These are phyloP conservation scores for Phytophthora megakarya DNA, from an alignment of 352 stramenopile species.

Conservation along the genomic window DNA sequence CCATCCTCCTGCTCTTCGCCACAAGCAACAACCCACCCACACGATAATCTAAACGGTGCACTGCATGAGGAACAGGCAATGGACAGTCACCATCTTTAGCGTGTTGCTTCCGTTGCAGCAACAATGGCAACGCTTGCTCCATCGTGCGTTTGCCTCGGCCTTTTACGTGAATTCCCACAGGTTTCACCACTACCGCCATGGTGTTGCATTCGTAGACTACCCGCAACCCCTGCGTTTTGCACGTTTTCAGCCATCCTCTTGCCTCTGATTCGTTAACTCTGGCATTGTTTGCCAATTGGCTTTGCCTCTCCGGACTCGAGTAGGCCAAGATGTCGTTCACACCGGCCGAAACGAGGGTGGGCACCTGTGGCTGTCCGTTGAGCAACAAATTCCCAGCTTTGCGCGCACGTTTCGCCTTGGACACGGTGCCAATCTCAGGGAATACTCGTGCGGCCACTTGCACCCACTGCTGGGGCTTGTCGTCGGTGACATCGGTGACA, in stretches of 20 bases:
- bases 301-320: slow-evolving; percentile 13
- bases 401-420: slow-evolving; percentile 68
- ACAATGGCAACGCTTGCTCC: slow-evolving; percentile 46
- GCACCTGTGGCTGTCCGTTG: slow-evolving; percentile 43
- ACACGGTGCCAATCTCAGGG: slow-evolving; percentile 52
- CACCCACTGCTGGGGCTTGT: slow-evolving; percentile 45
- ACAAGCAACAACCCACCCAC: slow-evolving; percentile 66
- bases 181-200: slow-evolving; percentile 62
- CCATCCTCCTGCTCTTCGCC: slow-evolving; percentile 54
- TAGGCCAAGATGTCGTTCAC: slow-evolving; percentile 47
- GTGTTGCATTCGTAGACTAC: slow-evolving; percentile 53
- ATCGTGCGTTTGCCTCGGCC: slow-evolving; percentile 51
- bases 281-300: not conserved
- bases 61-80: slow-evolving; percentile 42
- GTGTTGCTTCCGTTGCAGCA: slow-evolving; percentile 29
- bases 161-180: slow-evolving; percentile 69
- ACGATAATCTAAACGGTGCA: slow-evolving; percentile 68
- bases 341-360: slow-evolving; percentile 37
- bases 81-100: slow-evolving; percentile 11
- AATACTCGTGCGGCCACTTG: slow-evolving; percentile 56
- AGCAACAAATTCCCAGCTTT: slow-evolving; percentile 42
- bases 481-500: not conserved
- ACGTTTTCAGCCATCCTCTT: slow-evolving; percentile 43
- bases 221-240: slow-evolving; percentile 56
- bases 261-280: not conserved